Evolutionary conservation across 2,329 filamentous ascomycete genomes (phyloP).

Genomic region (Lecanosticta acicola): DNA sequence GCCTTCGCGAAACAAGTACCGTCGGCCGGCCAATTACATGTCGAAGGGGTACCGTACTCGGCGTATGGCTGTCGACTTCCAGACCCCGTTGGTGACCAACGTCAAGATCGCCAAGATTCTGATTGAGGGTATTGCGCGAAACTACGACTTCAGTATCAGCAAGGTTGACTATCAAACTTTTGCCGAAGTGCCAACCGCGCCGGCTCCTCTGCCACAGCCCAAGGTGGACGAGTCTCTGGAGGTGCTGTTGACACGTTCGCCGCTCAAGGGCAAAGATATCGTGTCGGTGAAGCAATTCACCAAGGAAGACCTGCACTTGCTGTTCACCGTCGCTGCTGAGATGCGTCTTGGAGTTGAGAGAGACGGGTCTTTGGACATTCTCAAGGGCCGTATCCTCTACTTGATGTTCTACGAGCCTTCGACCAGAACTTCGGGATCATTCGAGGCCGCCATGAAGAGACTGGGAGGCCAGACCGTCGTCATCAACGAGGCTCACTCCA

Average conservation of each 20-base stretch:
- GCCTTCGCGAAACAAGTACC: slow-evolving; percentile 96
- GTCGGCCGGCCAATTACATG: slow-evolving; percentile 96
- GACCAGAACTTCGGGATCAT: slow-evolving; percentile 89
- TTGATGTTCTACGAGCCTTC: slow-evolving; percentile 98
- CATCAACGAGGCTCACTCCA: slow-evolving; percentile 77
- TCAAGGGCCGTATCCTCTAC: slow-evolving; percentile 79
- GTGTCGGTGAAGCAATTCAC: slow-evolving; percentile 88
- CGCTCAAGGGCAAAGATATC: slow-evolving; percentile 85
- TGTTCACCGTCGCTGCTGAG: slow-evolving; percentile 95
- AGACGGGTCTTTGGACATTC: slow-evolving; percentile 78
- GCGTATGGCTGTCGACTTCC: slow-evolving; percentile 96
- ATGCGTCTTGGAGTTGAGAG: slow-evolving; percentile 94
- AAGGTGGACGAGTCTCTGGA: slow-evolving; percentile 55
- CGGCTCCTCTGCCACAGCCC: slow-evolving; percentile 33
- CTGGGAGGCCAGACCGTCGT: slow-evolving; percentile 81
- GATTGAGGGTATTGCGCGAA: slow-evolving; percentile 85
- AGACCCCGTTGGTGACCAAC: slow-evolving; percentile 94
- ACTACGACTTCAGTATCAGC: slow-evolving; percentile 77
- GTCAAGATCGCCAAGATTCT: slow-evolving; percentile 99
- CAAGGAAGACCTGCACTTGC: slow-evolving; percentile 78
- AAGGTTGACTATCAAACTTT: slow-evolving; percentile 90
- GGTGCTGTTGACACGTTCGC: slow-evolving; percentile 69
- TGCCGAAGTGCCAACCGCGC: slow-evolving; percentile 34
- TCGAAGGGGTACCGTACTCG: slow-evolving; percentile 94
- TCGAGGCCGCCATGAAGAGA: slow-evolving; percentile 97